These are phyloP conservation scores for Trametes hirsuta DNA, from an alignment of 1,284 basidiomycete genomes.

Conservation along the genomic window DNA sequence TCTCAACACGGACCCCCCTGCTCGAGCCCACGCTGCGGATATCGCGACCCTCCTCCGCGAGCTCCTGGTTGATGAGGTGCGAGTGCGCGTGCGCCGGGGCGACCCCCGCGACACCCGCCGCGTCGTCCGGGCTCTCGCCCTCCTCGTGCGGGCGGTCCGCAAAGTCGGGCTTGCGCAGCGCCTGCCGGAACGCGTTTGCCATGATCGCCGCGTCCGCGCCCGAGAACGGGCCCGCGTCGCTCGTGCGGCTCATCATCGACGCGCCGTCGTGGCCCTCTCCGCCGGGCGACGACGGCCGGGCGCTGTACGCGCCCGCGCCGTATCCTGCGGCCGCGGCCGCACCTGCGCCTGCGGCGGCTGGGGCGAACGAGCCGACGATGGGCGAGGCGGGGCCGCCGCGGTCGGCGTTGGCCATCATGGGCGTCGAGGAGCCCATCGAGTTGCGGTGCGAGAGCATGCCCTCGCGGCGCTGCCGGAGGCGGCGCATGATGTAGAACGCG, in stretches of 20 bases:
- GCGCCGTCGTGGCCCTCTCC: conserved; percentile 61
- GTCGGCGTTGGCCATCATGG: conserved; percentile 72
- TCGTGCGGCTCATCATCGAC: conserved; percentile 65
- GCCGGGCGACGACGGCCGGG: conserved; percentile 46
- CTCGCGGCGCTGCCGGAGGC: conserved; percentile 55
- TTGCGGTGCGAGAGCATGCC: conserved; percentile 58
- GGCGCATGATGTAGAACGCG: conserved; percentile 70
- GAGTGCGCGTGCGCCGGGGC: conserved; percentile 39
- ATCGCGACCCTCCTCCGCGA: conserved; percentile 82
- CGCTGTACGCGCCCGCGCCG: conserved; percentile 14
- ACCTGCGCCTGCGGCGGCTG: conserved; percentile 27
- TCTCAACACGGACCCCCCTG: conserved; percentile 76
- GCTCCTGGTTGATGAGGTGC: conserved; percentile 60
- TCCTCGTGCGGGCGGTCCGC: conserved; percentile 67
- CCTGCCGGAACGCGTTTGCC: conserved; percentile 85
- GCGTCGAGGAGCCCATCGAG: conserved; percentile 76
- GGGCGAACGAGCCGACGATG: conserved; percentile 37
- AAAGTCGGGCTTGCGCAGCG: conserved; percentile 84
- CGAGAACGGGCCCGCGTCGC: conserved; percentile 69
- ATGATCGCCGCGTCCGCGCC: conserved; percentile 85
- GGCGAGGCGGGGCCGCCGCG: conserved; percentile 53
- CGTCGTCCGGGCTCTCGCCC: conserved; percentile 57
- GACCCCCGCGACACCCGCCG: neutral
- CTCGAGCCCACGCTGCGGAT: conserved; percentile 79
- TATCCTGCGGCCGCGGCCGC: conserved; percentile 38